A percentile compares a stretch with the other conserved stretches of the same genome.
These are phyloP conservation scores for Fusarium goolgardi DNA, from an alignment of 2,329 filamentous ascomycete species.

Conservation along the genomic window DNA sequence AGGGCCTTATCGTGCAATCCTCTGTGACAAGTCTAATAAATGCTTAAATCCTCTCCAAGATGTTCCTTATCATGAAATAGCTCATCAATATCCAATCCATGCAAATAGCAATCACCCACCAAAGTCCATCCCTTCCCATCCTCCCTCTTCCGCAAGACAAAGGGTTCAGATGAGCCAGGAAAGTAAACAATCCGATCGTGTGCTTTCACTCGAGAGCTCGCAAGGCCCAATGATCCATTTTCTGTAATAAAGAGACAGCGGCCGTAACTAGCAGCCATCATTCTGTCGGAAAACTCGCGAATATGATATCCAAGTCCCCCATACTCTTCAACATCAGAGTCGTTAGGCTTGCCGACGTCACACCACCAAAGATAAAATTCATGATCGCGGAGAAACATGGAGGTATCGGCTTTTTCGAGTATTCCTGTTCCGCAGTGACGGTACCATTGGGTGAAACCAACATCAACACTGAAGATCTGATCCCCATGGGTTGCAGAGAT, in stretches of 20 bases:
- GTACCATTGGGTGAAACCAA: conserved; percentile 20
- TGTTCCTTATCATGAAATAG: conserved; percentile 13
- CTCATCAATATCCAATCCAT: conserved; percentile 10
- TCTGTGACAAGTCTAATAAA: not conserved
- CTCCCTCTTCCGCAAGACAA: not conserved
- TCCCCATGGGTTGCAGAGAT: not conserved
- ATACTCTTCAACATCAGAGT: fast-evolving
- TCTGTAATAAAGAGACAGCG: conserved; percentile 18
- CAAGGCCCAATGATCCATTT: conserved; percentile 15
- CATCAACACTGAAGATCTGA: fast-evolving
- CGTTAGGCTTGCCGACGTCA: fast-evolving
- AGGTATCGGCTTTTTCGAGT: not conserved
- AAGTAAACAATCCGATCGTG: conserved; percentile 10
- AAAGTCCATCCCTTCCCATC: not conserved
- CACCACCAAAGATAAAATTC: conserved; percentile 31
- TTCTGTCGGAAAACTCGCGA: fast-evolving
- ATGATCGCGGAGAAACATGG: conserved; percentile 3
- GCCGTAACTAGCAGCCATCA: conserved; percentile 9
- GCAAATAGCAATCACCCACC: conserved; percentile 21
- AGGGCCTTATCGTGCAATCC: not conserved
- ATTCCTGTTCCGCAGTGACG: conserved; percentile 15
- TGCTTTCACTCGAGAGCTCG: not conserved
- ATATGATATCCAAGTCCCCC: not conserved
- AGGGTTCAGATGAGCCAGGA: conserved; percentile 5
- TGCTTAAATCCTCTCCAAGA: conserved; percentile 6